Base-by-base conservation (phyloP, 2,329 filamentous ascomycete genomes). In the Aspergillus alliaceus region DNA sequence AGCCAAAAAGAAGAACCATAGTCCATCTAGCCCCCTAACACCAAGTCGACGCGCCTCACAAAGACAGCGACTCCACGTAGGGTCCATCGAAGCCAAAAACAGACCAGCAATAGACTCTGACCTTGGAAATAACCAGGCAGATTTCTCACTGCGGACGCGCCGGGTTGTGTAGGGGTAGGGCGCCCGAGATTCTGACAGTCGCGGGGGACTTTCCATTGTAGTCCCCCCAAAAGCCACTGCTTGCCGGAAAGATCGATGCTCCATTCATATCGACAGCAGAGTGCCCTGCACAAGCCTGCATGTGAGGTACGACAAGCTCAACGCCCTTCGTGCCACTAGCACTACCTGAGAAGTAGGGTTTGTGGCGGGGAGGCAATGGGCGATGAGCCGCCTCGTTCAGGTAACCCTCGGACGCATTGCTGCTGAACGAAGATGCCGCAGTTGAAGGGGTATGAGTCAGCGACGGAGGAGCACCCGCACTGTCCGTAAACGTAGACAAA, bases 271-370 rank as follows among this genome's bases (percentile, higher is more conserved):
- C 60, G 14, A 65, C 50, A 5, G 59, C 53, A 4, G 61, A 55
- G 20, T 66, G 62, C 24, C 56, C 58, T 6, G 48, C 51, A 2
- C 54, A 59, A 11, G 59, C 57, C 3, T 53, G 52, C n/a, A 76
- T 62, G 42, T 76, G 75, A 24, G 76, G 76, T 14, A 77, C 70
- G 12, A 78, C 75, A 22, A 78, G 65, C 29, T 76, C 73, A 8
- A 76, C 66, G 11, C 74, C 71, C 61, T 74, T 74, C 27, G 63
- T 63, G 25, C 62, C 64, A 31, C 64, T 68, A 6, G 66, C 59
- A 53, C 67, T 66, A 48, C 65, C 65, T 12, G 70, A 69, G 60
- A 73, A 77, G 51, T 68, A 70, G 18, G 74, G 72, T 54, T 77
- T 77, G 62, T 73, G 72, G 7, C 75, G 72, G 4, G 76, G 74